Evolutionary conservation across 371 early-diverging fungal species (phyloP), one percentile per base, ranked within the genome.

Genomic region (Batrachochytrium dendrobatidis): DNA sequence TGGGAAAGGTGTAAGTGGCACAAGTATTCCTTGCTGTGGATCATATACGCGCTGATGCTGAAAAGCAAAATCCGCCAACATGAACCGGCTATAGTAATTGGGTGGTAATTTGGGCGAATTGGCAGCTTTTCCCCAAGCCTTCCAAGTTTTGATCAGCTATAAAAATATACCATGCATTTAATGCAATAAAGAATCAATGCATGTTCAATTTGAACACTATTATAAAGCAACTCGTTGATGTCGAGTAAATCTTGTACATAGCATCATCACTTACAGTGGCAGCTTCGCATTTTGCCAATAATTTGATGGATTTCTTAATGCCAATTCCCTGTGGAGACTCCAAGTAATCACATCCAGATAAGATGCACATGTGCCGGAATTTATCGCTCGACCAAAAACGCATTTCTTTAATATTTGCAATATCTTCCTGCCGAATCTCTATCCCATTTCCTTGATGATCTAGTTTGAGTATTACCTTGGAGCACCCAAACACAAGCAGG

Each of bases 341-440:
- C 20, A 94, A 69, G 63, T 99, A 99, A 65, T 99, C 99, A 70
- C 99, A 99, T 10, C 99, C 99, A 2, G 93, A 85, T 24, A 99
- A 64, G 34, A 98, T 94, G 60, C 94, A 91, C 86, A 95, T 89
- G 18, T 92, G 87, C 8, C 92, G 83, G 53, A 98, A 85, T 60
- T 82, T 70, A 6, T 65, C 72, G 29, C 67, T 55, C 20, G 69
- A 71, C 87, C 86, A 90, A 2, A 75, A 71, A 15, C 62, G 53
- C 25, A 89, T 65, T 30, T 58, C 57, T 24, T 31, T 43, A 25
- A 59, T 32, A 2, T 34, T 59, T 24, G n/a, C 6, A 35, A 50
- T 29, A n/a, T 57, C 34, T 15, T 57, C 22, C 4, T 15, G 3
- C 6, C 51, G 6, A 45, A 95, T 88, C 48, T 84, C 79, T 10